Evolutionary conservation across 805 yeast species (phyloP).

Genomic region (Candida jianshihensis): DNA sequence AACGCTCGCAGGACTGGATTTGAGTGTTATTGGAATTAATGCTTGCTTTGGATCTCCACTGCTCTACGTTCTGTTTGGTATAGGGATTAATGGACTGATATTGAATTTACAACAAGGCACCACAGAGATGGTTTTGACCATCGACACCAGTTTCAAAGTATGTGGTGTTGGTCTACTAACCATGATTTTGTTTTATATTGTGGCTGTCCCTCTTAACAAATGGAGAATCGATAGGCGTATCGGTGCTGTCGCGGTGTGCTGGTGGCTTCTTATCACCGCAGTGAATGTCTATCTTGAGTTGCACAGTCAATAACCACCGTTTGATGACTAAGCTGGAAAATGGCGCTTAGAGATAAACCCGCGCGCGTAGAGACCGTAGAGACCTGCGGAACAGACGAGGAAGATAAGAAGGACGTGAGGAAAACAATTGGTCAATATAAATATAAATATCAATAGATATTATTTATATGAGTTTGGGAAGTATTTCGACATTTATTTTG

Average conservation of each 20-base stretch:
- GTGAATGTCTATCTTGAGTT: conserved; percentile 18
- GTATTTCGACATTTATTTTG: too few species aligned
- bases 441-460: too few species aligned
- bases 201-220: conserved; percentile 17
- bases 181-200: conserved; percentile 15
- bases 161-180: conserved; percentile 17
- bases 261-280: conserved; percentile 22
- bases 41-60: conserved; percentile 95
- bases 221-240: conserved; percentile 19
- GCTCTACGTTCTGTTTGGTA: conserved; percentile 66
- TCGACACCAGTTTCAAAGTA: conserved; percentile 18
- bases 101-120: conserved; percentile 21
- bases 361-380: too few species aligned
- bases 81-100: conserved; percentile 68
- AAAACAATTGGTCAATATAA: too few species aligned
- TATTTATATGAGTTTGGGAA: too few species aligned
- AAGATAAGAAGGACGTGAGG: too few species aligned
- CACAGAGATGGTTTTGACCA: conserved; percentile 7
- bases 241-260: conserved; percentile 18
- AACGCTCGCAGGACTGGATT: conserved; percentile 74
- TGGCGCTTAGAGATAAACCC: too few species aligned
- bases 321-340: too few species aligned
- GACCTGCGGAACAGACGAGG: too few species aligned
- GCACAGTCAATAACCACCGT: not conserved
- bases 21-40: conserved; percentile 85